Percentiles rank a stretch among this genome's conserved stretches.
Evolutionary conservation across 495 filamentous ascomycete genomes (phyloP).

Genomic region (Aspergillus baeticus): DNA sequence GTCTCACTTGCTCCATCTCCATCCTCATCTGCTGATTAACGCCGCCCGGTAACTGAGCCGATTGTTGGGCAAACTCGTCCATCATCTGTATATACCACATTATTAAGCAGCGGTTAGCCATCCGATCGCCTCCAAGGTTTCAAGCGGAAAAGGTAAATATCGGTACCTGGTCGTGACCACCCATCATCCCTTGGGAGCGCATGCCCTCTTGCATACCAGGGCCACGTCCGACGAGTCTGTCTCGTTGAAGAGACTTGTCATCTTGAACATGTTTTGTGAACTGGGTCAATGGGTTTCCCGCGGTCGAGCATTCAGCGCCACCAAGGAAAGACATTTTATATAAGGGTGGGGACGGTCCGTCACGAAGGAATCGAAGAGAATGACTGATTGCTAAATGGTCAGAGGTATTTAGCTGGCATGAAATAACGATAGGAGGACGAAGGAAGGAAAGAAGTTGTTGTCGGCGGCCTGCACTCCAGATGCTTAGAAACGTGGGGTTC

Average conservation of each 20-base stretch:
- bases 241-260: conserved; percentile 90
- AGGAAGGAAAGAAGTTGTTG: conserved; percentile 3
- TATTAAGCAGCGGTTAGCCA: conserved; percentile 10
- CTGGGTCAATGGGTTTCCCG: conserved; percentile 92
- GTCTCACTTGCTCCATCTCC: conserved; percentile 68
- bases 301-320: conserved; percentile 95
- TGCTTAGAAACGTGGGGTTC: conserved; percentile 36
- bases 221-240: conserved; percentile 74
- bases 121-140: neutral
- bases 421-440: neutral
- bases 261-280: conserved; percentile 93
- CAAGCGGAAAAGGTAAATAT: conserved; percentile 10
- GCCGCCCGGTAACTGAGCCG: conserved; percentile 54
- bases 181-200: conserved; percentile 58
- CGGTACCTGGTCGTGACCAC: conserved; percentile 60
- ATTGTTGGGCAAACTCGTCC: conserved; percentile 86
- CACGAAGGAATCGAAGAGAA: neutral
- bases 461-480: conserved; percentile 3
- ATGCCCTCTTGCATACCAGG: conserved; percentile 65
- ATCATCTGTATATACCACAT: conserved; percentile 63
- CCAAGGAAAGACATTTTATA: conserved; percentile 83
- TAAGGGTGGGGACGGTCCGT: neutral
- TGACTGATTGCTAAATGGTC: neutral
- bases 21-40: conserved; percentile 49
- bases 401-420: neutral